Base-by-base conservation (phyloP, 2,329 filamentous ascomycete genomes). In the Thermothelomyces thermophilus region DNA sequence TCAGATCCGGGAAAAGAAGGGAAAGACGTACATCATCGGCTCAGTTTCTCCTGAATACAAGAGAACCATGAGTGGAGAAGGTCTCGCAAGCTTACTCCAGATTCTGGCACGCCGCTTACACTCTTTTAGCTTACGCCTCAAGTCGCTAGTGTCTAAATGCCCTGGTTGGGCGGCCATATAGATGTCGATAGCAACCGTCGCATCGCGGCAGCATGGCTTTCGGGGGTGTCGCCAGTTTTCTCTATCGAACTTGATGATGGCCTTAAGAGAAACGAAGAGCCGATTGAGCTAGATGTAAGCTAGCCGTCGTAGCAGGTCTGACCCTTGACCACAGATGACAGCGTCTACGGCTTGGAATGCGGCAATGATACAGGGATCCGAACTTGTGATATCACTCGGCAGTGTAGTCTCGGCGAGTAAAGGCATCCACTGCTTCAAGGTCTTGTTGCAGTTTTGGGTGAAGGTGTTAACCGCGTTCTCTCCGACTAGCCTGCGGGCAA, bases 261-360 rank as follows among this genome's bases (percentile, higher is more conserved):
- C 30, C 11, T 31, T 9, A 9, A 31, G 37, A 39, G 31, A 43
- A 48, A 43, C 19, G 37, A 28, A 48, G 30, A 48, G 46, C 39
- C 31, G 31, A 11, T 43, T 43, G 36, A 48, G 31, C 39, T 39
- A 31, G 30, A 48, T n/a, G n/a, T 48, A 48, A 48, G 46, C 46
- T 37, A 48, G 40, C 46, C 40, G 43, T 39, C 40, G 46, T 37
- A 48, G 31, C 31, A 48, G 16, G 37, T 20, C 28, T 48, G 24
- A 43, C 20, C 36, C 20, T 37, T 43, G 37, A 37, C n/a, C 37
- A 37, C 31, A 48, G 46, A 48, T 48, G 30, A 48, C 40, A 43
- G 20, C 14, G 46, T 48, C 31, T 28, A 48, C 14, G 43, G 46
- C 46, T 48, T 39, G 37, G 37, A 48, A 48, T 48, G 37, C 31